Conservation (phyloP, 2,329 filamentous ascomycete genomes). For the Taxawa tesnikishii region DNA sequence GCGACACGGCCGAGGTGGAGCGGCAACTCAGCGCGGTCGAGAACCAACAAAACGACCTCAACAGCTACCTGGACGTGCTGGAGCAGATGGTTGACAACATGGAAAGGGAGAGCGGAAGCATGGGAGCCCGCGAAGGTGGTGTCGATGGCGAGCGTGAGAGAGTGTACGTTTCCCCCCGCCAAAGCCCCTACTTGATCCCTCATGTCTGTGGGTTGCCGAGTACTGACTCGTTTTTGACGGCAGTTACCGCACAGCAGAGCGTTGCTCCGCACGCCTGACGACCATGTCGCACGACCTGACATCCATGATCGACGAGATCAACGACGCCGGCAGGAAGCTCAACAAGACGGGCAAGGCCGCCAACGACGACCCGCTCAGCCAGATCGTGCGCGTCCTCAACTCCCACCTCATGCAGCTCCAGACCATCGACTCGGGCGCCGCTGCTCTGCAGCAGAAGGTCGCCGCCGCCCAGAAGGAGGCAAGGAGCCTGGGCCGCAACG, state of each 20-base stretch:
- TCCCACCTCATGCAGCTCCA: slow-evolving; percentile 84
- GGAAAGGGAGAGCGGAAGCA: slow-evolving; percentile 52
- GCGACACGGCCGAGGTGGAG: slow-evolving; percentile 87
- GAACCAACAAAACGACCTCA: slow-evolving; percentile 82
- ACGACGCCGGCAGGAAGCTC: slow-evolving; percentile 76
- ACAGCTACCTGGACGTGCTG: slow-evolving; percentile 78
- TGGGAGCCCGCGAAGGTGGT: slow-evolving; percentile 63
- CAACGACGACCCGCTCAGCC: slow-evolving; percentile 55
- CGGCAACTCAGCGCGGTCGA: slow-evolving; percentile 82
- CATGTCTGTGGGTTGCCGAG: too few relatives aligned
- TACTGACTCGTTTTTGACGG: slow-evolving; percentile 1
- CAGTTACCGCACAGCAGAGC: slow-evolving; percentile 82
- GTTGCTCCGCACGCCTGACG: slow-evolving; percentile 76
- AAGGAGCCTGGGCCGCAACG: slow-evolving; percentile 40
- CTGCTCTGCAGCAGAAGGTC: slow-evolving; percentile 72
- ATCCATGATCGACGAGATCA: slow-evolving; percentile 98
- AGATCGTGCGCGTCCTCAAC: slow-evolving; percentile 93
- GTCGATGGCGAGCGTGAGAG: slow-evolving; percentile 92
- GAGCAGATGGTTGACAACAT: slow-evolving; percentile 85
- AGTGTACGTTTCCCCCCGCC: slow-evolving; percentile 57
- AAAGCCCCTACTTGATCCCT: too few relatives aligned
- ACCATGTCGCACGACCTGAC: slow-evolving; percentile 87
- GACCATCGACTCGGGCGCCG: slow-evolving; percentile 80
- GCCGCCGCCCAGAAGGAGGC: slow-evolving; percentile 67
- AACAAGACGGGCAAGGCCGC: slow-evolving; percentile 67